These are phyloP conservation scores for Saccharomyces mikatae DNA, from an alignment of 805 yeast genomes.

Conservation along the genomic window DNA sequence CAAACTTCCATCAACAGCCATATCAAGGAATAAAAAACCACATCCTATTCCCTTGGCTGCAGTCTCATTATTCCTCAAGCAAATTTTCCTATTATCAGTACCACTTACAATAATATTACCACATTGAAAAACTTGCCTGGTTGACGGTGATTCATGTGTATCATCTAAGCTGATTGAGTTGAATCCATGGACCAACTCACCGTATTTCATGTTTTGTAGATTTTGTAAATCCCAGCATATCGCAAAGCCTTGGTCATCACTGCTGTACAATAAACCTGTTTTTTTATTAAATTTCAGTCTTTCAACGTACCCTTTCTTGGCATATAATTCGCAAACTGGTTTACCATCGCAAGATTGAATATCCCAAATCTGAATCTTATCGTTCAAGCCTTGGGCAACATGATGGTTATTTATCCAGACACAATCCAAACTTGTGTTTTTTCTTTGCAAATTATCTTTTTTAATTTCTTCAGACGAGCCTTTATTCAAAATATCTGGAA, in stretches of 20 bases:
- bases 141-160: constrained; percentile 1
- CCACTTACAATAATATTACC: constrained; percentile 23
- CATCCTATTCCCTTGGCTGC: constrained; percentile 1
- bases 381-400: constrained; percentile 15
- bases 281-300: constrained; percentile 9
- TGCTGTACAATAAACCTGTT: constrained; percentile 12
- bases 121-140: constrained; percentile 15
- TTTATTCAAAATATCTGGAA: constrained; percentile 13
- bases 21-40: constrained; percentile 9
- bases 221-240: constrained; percentile 22
- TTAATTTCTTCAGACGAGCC: constrained; percentile 3
- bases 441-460: background rate
- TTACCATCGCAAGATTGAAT: constrained; percentile 16
- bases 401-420: constrained; percentile 20
- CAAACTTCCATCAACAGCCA: constrained; percentile 12
- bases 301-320: constrained; percentile 20
- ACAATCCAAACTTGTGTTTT: constrained; percentile 12
- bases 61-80: constrained; percentile 2
- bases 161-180: constrained; percentile 8
- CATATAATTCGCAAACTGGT: constrained; percentile 13
- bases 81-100: background rate
- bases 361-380: constrained; percentile 22
- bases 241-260: constrained; percentile 18
- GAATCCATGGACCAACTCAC: constrained; percentile 17
- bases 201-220: constrained; percentile 11